A percentile compares a stretch with the other conserved stretches of the same genome.
These are phyloP conservation scores for Dendryphion nanum DNA, from an alignment of 2,329 filamentous ascomycete genomes.

Conservation along the genomic window DNA sequence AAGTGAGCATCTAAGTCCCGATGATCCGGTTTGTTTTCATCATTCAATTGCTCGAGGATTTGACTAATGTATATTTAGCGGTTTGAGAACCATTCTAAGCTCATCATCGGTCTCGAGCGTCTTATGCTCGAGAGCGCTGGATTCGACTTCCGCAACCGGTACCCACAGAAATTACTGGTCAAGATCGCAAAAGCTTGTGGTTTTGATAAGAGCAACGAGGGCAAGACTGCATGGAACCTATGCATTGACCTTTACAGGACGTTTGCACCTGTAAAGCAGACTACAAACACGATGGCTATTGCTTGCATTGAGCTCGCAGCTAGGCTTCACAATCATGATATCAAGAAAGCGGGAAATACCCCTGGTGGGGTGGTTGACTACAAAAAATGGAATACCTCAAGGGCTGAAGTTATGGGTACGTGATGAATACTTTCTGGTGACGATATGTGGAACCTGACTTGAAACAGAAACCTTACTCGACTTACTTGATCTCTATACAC, in stretches of 20 bases:
- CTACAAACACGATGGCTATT: constrained; percentile 79
- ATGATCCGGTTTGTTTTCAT: constrained; percentile 67
- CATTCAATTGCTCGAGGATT: constrained; percentile 1
- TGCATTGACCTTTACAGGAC: constrained; percentile 90
- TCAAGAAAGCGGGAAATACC: constrained; percentile 48
- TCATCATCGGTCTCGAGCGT: constrained; percentile 85
- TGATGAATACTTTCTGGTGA: background rate
- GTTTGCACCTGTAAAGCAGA: constrained; percentile 87
- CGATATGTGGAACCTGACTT: background rate
- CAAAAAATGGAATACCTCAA: constrained; percentile 42
- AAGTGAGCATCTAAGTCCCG: constrained; percentile 68
- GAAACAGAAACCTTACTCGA: constrained; percentile 78
- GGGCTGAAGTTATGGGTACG: constrained; percentile 47
- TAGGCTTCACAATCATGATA: constrained; percentile 60
- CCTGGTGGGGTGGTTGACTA: constrained; percentile 46
- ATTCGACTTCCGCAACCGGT: constrained; percentile 89
- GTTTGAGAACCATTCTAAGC: constrained; percentile 76
- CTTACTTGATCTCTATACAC: constrained; percentile 52
- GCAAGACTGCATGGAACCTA: constrained; percentile 73
- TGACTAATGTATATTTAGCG: constrained; percentile 51
- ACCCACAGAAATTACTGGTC: constrained; percentile 80
- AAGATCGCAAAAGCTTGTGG: constrained; percentile 69
- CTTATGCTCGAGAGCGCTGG: constrained; percentile 89
- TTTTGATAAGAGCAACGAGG: constrained; percentile 56
- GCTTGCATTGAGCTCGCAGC: constrained; percentile 78